These are phyloP conservation scores for Setaria viridis DNA, from an alignment of 202 grass and related monocot genomes.

Conservation along the genomic window DNA sequence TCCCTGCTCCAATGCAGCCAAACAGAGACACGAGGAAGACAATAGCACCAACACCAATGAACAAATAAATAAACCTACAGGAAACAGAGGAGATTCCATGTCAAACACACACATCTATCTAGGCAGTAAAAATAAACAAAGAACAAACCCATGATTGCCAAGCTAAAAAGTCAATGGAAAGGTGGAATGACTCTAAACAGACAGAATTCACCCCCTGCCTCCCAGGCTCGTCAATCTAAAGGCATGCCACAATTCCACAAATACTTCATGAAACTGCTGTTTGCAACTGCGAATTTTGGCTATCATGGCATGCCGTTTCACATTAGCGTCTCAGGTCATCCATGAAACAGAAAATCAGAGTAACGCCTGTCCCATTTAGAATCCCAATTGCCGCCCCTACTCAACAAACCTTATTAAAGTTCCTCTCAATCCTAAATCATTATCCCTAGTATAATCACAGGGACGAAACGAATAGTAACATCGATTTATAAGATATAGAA, in stretches of 20 bases:
- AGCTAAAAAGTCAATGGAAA: neutral
- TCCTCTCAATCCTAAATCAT: constrained; percentile 35
- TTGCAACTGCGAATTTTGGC: neutral
- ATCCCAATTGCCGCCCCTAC: neutral
- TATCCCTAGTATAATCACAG: constrained; percentile 2
- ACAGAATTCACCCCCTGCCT: neutral
- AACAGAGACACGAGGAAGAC: constrained; percentile 86
- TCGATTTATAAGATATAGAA: neutral
- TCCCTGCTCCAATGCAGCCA: constrained; percentile 79
- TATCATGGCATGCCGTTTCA: neutral
- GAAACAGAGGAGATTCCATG: constrained; percentile 14
- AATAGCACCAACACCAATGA: constrained; percentile 77
- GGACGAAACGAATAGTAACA: constrained; percentile 3
- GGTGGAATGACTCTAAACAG: neutral
- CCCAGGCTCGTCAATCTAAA: constrained; percentile 7
- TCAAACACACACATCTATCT: neutral
- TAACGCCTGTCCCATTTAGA: neutral
- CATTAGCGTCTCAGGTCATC: neutral
- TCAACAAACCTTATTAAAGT: neutral
- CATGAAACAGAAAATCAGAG: constrained; percentile 2
- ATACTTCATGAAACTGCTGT: neutral
- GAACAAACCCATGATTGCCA: neutral
- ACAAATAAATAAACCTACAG: constrained; percentile 94
- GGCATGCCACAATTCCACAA: neutral
- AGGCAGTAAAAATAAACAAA: constrained; percentile 28